Conservation (phyloP, 2,329 filamentous ascomycete genomes). For the Fusarium sp. region DNA sequence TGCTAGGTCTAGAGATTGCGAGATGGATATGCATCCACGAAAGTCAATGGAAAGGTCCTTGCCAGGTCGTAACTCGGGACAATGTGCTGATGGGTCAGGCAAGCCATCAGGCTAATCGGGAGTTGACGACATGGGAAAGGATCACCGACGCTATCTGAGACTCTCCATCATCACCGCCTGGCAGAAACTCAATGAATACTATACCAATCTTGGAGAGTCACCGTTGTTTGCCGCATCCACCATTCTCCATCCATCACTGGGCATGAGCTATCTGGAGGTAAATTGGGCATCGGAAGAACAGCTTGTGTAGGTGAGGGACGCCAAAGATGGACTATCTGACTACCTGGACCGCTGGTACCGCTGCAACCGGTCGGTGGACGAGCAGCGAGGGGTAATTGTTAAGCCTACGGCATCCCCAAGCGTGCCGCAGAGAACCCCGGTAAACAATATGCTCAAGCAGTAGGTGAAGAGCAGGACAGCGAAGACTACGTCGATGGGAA, state of each 20-base stretch:
- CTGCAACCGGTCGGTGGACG: not conserved
- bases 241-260: not conserved
- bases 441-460: not conserved
- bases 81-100: not conserved
- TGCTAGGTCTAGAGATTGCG: not conserved
- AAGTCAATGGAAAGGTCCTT: not conserved
- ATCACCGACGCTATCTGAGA: not conserved
- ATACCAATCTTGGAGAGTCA: not conserved
- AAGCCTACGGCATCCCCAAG: not conserved
- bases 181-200: constrained; percentile 5
- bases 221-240: not conserved
- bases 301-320: not conserved
- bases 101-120: not conserved
- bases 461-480: not conserved
- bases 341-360: not conserved
- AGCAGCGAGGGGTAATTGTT: not conserved
- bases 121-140: not conserved
- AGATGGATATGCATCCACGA: not conserved
- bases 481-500: not conserved
- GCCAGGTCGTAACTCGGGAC: not conserved
- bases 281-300: not conserved
- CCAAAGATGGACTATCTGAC: not conserved
- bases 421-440: not conserved
- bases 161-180: not conserved
- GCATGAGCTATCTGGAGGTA: not conserved